Conservation (phyloP, 805 yeast species). For the Ogataea neopini region DNA sequence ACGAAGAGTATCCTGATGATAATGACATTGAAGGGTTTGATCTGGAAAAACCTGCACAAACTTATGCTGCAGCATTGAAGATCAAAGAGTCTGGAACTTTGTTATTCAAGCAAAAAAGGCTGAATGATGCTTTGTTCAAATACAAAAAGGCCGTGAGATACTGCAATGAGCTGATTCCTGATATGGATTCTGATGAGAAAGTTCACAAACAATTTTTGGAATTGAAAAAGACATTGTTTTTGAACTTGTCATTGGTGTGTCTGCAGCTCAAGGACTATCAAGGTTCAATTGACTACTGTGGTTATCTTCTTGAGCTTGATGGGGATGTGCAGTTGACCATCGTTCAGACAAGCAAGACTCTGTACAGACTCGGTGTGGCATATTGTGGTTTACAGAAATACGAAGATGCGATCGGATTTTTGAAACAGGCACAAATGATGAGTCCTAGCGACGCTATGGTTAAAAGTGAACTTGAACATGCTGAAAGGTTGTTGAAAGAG, state of each 20-base stretch:
- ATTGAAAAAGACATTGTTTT: constrained; percentile 49
- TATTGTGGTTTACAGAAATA: constrained; percentile 44
- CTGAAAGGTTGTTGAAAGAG: constrained; percentile 42
- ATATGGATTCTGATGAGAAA: constrained; percentile 59
- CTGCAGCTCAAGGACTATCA: constrained; percentile 50
- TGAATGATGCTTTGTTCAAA: constrained; percentile 56
- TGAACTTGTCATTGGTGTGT: constrained; percentile 59
- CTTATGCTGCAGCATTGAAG: constrained; percentile 49
- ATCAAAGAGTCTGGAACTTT: constrained; percentile 71
- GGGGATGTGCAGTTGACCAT: constrained; percentile 24
- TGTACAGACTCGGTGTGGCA: constrained; percentile 33
- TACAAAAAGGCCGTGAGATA: constrained; percentile 68
- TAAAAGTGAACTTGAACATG: constrained; percentile 42
- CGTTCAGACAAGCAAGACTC: constrained; percentile 29
- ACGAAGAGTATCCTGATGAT: constrained; percentile 79
- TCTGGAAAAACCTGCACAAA: constrained; percentile 43
- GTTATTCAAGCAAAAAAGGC: constrained; percentile 54
- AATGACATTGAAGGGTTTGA: constrained; percentile 63
- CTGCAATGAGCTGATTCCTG: constrained; percentile 72
- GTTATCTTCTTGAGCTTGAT: constrained; percentile 55
- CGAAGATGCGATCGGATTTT: constrained; percentile 49
- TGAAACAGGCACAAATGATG: constrained; percentile 41
- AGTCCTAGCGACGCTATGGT: constrained; percentile 55
- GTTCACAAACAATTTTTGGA: constrained; percentile 50
- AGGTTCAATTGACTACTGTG: constrained; percentile 54